phyloP scores from a whole-genome alignment of 1,284 basidiomycete genomes.

The Ceratobasidium sp. region DNA sequence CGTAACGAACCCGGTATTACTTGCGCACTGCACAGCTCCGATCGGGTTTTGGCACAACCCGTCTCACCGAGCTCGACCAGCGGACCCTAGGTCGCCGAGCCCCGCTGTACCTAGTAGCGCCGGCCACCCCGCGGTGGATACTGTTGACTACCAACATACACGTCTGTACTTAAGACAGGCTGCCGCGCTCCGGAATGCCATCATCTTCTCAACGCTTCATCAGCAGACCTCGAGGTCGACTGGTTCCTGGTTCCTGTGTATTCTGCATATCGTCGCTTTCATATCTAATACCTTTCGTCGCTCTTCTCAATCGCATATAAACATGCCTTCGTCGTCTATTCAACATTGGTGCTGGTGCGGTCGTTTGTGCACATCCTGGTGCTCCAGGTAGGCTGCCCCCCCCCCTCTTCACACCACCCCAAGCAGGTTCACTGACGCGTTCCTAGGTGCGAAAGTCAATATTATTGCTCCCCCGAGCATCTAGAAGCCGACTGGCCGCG shows the following conservation, averaged over 20 bases:
- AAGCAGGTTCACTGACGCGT: not conserved
- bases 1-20: too few species aligned
- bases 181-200: slow-evolving; percentile 3
- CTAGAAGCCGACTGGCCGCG: slow-evolving; percentile 28
- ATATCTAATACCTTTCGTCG: slow-evolving; percentile 2
- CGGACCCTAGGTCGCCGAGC: slow-evolving; percentile 27
- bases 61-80: not conserved
- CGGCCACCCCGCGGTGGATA: not conserved
- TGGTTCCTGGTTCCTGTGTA: not conserved
- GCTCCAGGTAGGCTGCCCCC: slow-evolving; percentile 22
- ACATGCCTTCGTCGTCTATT: slow-evolving; percentile 7
- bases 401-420: not conserved
- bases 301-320: not conserved
- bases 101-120: slow-evolving; percentile 1
- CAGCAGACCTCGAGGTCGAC: slow-evolving; percentile 8
- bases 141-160: too few species aligned
- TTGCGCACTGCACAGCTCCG: slow-evolving; percentile 1
- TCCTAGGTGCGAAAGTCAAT: slow-evolving; percentile 11
- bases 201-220: slow-evolving; percentile 25
- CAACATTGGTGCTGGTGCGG: slow-evolving; percentile 38
- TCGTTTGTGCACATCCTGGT: slow-evolving; percentile 23
- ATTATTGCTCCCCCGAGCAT: slow-evolving; percentile 27
- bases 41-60: not conserved
- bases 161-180: not conserved
- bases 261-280: not conserved